phyloP scores from a whole-genome alignment of 2,329 filamentous ascomycete species.

The Verticillium albo-atrum region DNA sequence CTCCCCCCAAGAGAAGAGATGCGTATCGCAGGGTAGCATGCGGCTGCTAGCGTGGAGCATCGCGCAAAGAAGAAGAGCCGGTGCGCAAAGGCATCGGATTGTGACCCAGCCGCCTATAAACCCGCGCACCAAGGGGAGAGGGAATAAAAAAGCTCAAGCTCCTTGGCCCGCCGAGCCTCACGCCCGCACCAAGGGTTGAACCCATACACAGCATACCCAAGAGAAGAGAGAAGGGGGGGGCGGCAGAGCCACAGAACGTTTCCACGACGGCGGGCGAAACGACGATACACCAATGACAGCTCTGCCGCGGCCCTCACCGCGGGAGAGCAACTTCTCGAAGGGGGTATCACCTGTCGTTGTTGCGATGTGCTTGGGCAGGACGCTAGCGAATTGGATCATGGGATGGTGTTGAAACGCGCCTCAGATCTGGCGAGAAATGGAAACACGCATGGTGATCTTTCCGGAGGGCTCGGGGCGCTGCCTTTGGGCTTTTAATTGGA shows the following conservation, averaged over 20 bases:
- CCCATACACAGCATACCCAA: not conserved
- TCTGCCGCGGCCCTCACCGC: not conserved
- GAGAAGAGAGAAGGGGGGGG: not conserved
- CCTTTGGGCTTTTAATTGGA: too few relatives aligned
- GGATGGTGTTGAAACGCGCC: slow-evolving; percentile 2
- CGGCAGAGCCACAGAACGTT: not conserved
- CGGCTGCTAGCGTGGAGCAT: not conserved
- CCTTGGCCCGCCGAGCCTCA: not conserved
- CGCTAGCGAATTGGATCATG: not conserved
- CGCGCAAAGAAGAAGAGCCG: not conserved
- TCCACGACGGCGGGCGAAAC: not conserved
- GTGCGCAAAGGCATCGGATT: not conserved
- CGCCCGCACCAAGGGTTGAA: not conserved
- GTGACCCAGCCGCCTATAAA: not conserved
- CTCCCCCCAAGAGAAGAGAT: not conserved
- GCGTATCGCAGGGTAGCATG: not conserved
- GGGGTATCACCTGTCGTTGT: not conserved
- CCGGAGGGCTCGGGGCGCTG: not conserved
- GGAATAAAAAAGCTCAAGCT: too few relatives aligned
- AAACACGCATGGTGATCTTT: slow-evolving; percentile 3
- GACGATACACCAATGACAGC: not conserved
- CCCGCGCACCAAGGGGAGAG: not conserved
- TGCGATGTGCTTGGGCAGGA: not conserved
- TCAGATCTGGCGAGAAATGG: slow-evolving; percentile 1
- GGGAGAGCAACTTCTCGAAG: not conserved